Conservation (phyloP, 2,329 filamentous ascomycete genomes). For the Metarhizium anisopliae region DNA sequence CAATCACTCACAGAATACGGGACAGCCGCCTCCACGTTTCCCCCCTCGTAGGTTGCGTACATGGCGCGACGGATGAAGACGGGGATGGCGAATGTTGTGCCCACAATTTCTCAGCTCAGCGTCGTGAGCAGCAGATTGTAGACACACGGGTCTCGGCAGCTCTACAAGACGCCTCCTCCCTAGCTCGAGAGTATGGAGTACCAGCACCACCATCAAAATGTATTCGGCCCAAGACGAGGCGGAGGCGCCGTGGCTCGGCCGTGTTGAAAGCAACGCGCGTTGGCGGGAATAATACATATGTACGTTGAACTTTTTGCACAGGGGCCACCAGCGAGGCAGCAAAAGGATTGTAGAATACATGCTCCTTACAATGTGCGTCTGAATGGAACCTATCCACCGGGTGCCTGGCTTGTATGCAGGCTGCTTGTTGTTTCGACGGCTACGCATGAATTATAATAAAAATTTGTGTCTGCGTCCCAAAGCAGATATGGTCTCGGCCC, state of each 20-base stretch:
- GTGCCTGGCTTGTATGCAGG: constrained; percentile 2
- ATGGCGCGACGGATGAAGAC: background rate
- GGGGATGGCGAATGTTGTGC: background rate
- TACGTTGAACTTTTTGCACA: no score
- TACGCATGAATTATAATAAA: background rate
- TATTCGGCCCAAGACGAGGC: no score
- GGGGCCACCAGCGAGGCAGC: no score
- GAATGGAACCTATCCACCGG: background rate
- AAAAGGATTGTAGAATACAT: no score
- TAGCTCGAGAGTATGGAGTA: no score
- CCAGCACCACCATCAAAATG: no score
- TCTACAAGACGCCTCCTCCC: no score
- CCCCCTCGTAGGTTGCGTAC: background rate
- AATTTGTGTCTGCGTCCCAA: background rate
- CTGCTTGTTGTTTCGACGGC: background rate
- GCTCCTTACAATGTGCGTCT: no score
- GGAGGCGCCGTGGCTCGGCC: background rate
- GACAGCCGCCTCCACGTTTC: background rate
- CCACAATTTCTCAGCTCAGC: background rate
- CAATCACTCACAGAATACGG: background rate
- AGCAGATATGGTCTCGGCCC: background rate
- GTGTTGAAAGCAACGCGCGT: no score
- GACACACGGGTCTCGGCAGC: no score
- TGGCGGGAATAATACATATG: no score
- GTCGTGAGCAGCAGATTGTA: background rate